A percentile compares a stretch with the other conserved stretches of the same genome.
These are phyloP conservation scores for Fusarium irregulare DNA, from an alignment of 2,329 filamentous ascomycete genomes.

Conservation along the genomic window DNA sequence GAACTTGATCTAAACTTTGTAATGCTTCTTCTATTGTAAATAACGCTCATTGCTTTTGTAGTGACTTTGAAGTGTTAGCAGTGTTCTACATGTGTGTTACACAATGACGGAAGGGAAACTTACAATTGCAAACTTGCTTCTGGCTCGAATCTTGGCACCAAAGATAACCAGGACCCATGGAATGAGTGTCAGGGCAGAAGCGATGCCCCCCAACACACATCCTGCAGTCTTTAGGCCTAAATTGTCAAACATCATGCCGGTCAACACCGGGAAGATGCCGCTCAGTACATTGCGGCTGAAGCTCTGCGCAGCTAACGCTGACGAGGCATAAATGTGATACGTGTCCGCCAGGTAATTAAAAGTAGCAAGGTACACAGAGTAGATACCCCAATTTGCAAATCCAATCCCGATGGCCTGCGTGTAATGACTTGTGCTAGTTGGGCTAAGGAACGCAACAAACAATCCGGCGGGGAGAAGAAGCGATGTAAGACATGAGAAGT, in stretches of 20 bases:
- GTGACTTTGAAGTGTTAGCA: constrained; percentile 31
- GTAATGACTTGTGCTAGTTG: constrained; percentile 43
- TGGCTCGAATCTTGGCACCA: constrained; percentile 78
- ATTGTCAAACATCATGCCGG: constrained; percentile 76
- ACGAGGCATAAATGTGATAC: constrained; percentile 86
- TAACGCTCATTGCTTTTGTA: constrained; percentile 29
- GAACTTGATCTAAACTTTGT: neutral
- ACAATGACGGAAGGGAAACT: constrained; percentile 37
- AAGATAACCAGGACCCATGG: constrained; percentile 88
- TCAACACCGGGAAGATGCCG: constrained; percentile 83
- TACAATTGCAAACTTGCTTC: constrained; percentile 80
- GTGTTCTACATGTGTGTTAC: neutral
- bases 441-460: constrained; percentile 60
- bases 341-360: constrained; percentile 95
- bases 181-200: constrained; percentile 75
- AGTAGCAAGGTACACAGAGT: constrained; percentile 84
- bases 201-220: constrained; percentile 80
- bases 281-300: constrained; percentile 88
- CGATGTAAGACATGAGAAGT: constrained; percentile 83
- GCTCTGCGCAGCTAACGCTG: constrained; percentile 85
- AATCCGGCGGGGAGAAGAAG: constrained; percentile 81
- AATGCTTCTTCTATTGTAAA: neutral
- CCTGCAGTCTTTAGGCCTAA: constrained; percentile 78
- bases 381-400: constrained; percentile 86
- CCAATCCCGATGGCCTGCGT: constrained; percentile 68